Evolutionary conservation across 2,329 filamentous ascomycete genomes (phyloP).

Genomic region (Juglanconis juglandina): DNA sequence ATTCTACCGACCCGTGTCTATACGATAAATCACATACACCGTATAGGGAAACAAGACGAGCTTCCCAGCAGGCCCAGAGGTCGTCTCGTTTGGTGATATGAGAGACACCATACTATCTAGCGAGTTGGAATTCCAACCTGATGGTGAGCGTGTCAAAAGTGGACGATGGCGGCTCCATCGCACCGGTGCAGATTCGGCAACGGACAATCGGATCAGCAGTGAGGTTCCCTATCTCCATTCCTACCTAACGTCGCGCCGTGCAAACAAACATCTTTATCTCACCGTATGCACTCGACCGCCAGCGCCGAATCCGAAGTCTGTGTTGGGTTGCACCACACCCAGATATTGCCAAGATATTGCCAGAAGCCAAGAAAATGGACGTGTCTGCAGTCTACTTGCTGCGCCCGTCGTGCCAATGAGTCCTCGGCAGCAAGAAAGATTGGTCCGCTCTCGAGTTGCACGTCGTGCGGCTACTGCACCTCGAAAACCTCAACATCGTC

Average conservation of each 20-base stretch:
- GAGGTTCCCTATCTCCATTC: neutral
- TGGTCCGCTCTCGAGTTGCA: neutral
- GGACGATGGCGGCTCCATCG: too few relatives aligned
- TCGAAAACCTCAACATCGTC: neutral
- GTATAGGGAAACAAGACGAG: neutral
- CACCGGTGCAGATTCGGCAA: too few relatives aligned
- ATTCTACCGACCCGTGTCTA: neutral
- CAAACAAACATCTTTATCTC: too few relatives aligned
- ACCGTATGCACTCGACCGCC: too few relatives aligned
- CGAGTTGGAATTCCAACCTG: too few relatives aligned
- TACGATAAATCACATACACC: neutral
- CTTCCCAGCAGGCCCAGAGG: neutral
- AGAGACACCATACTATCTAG: too few relatives aligned
- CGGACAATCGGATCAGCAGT: neutral
- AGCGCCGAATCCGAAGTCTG: neutral
- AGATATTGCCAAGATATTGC: neutral
- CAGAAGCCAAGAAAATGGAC: neutral
- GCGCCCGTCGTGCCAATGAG: neutral
- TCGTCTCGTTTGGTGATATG: neutral
- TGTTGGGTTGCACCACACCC: neutral
- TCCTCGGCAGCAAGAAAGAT: neutral
- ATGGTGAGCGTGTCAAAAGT: too few relatives aligned
- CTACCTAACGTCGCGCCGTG: neutral
- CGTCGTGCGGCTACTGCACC: constrained; percentile 5
- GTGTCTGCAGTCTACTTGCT: neutral